Conservation (phyloP, 2,329 filamentous ascomycete genomes). For the Cladosporium sp. region DNA sequence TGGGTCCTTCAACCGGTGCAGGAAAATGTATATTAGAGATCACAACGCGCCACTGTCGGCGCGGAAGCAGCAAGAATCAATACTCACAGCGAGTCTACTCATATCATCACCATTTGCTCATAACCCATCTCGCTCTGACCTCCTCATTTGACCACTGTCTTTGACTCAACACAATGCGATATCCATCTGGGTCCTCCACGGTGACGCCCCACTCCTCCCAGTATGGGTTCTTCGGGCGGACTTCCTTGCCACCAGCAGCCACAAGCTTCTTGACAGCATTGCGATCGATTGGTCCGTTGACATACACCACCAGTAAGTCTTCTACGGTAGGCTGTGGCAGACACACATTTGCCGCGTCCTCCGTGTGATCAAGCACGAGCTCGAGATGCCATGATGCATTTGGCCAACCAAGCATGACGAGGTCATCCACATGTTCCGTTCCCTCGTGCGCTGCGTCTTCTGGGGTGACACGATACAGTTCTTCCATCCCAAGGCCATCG, state of each 20-base stretch:
- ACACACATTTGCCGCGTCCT: not conserved
- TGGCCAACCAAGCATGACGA: slow-evolving; percentile 5
- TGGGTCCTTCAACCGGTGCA: not conserved
- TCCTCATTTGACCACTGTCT: slow-evolving; percentile 3
- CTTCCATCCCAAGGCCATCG: slow-evolving; percentile 7
- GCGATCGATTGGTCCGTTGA: not conserved
- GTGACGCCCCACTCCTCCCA: slow-evolving; percentile 13
- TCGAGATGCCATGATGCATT: slow-evolving; percentile 12
- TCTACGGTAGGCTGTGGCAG: not conserved
- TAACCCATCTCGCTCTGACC: not conserved
- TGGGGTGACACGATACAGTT: not conserved
- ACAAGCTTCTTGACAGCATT: not conserved
- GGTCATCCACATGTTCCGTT: not conserved
- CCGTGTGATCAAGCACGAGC: not conserved
- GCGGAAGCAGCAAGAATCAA: not conserved
- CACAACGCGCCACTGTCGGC: not conserved
- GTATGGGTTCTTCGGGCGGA: not conserved
- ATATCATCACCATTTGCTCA: not conserved
- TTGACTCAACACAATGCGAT: slow-evolving; percentile 7
- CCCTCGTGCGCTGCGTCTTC: not conserved
- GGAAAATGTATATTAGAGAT: not conserved
- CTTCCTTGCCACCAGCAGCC: slow-evolving; percentile 2
- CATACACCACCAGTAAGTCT: slow-evolving; percentile 7
- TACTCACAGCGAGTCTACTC: not conserved
- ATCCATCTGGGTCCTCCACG: slow-evolving; percentile 10